Conservation (phyloP, 805 yeast species). For the Candida succiphila region DNA sequence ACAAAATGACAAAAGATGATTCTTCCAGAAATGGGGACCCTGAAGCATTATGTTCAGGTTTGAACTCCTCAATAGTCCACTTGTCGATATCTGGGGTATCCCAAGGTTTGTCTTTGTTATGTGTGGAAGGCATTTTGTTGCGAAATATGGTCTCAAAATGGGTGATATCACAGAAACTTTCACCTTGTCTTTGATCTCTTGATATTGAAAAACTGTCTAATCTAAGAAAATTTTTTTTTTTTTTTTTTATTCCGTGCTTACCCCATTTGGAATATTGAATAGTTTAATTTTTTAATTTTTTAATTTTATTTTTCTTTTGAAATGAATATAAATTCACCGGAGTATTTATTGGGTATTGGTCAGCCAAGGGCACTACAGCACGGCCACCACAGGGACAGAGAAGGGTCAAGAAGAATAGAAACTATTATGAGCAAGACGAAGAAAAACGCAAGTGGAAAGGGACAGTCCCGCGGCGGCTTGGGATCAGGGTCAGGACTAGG, state of each 20-base stretch:
- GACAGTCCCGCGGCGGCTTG: too few species aligned
- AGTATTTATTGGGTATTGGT: too few species aligned
- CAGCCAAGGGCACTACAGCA: too few species aligned
- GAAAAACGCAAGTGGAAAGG: not conserved
- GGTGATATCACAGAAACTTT: not conserved
- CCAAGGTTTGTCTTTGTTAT: conserved; percentile 96
- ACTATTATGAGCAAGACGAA: not conserved
- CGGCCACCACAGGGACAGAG: not conserved
- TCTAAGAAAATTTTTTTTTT: conserved; percentile 4
- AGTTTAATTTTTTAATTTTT: too few species aligned
- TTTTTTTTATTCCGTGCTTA: conserved; percentile 1
- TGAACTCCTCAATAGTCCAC: conserved; percentile 85
- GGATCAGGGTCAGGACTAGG: not conserved
- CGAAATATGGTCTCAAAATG: not conserved
- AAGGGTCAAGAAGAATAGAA: not conserved
- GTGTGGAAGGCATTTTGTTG: conserved; percentile 72
- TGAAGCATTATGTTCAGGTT: conserved; percentile 77
- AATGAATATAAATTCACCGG: too few species aligned
- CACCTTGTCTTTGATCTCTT: not conserved
- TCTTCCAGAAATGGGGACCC: conserved; percentile 93
- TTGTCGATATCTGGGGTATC: conserved; percentile 92
- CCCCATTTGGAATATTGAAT: not conserved
- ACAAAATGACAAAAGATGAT: conserved; percentile 86
- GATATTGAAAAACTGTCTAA: not conserved
- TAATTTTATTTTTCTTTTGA: not conserved